These are phyloP conservation scores for Verticillium nubilum DNA, from an alignment of 2,329 filamentous ascomycete species.

Conservation along the genomic window DNA sequence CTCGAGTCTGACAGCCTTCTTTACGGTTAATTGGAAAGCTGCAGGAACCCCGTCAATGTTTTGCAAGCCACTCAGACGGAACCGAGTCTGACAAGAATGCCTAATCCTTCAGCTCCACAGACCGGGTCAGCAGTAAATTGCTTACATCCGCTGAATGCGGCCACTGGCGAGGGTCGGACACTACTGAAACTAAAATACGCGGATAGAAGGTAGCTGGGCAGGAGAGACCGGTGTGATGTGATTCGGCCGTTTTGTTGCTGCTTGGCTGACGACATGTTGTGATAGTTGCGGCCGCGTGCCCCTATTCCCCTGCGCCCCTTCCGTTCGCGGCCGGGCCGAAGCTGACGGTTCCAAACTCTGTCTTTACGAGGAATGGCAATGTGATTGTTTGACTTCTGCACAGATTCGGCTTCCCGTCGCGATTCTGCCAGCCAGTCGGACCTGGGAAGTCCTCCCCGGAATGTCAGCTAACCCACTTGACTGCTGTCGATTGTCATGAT, in stretches of 20 bases:
- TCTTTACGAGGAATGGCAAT: background rate
- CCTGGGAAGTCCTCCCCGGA: too few relatives aligned
- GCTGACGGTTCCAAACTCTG: background rate
- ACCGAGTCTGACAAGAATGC: background rate
- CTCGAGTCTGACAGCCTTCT: background rate
- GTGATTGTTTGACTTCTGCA: background rate
- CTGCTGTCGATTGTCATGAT: too few relatives aligned
- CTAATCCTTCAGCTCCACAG: background rate
- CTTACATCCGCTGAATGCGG: background rate
- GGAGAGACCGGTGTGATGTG: background rate
- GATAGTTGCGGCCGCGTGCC: background rate
- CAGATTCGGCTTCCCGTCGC: background rate
- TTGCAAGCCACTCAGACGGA: background rate
- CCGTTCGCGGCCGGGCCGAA: background rate
- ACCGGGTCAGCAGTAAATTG: background rate
- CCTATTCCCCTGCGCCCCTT: background rate
- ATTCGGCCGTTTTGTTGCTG: background rate
- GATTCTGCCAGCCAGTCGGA: background rate
- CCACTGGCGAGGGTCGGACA: background rate
- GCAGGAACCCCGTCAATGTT: background rate
- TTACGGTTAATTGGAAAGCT: background rate
- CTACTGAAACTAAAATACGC: background rate
- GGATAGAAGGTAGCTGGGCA: background rate
- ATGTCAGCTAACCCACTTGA: too few relatives aligned
- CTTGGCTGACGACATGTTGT: background rate